Percentiles rank a stretch among this genome's conserved stretches.
Conservation (phyloP, 2,329 filamentous ascomycete species). For the Aureobasidium sp. region DNA sequence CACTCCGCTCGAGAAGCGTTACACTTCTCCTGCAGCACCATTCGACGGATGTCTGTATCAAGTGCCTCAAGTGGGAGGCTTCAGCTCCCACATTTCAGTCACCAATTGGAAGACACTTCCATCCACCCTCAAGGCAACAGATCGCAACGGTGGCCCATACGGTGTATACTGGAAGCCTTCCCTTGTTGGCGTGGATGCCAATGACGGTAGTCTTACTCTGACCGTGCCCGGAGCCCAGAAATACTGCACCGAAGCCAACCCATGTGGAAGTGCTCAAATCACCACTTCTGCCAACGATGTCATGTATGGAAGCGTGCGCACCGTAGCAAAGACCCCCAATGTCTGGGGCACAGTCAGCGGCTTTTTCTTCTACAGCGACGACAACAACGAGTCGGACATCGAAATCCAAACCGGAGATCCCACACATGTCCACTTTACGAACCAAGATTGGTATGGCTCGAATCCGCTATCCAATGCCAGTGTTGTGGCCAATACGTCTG, state of each 20-base stretch:
- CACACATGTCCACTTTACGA: slow-evolving; percentile 40
- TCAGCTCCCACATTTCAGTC: neutral
- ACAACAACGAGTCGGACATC: slow-evolving; percentile 75
- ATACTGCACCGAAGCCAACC: neutral
- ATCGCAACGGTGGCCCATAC: neutral
- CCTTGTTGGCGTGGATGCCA: neutral
- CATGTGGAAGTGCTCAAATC: slow-evolving; percentile 48
- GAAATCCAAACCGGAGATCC: slow-evolving; percentile 37
- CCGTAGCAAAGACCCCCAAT: slow-evolving; percentile 56
- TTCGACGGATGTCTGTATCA: slow-evolving; percentile 1
- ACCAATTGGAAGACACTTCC: slow-evolving; percentile 5
- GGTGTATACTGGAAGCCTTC: neutral
- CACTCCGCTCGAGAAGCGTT: neutral
- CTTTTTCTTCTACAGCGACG: slow-evolving; percentile 77
- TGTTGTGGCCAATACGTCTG: slow-evolving; percentile 52
- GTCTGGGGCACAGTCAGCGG: slow-evolving; percentile 64
- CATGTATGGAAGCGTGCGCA: slow-evolving; percentile 61
- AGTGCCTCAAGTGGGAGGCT: neutral
- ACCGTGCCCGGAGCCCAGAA: slow-evolving; percentile 3
- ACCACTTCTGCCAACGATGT: slow-evolving; percentile 53
- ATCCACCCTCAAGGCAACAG: neutral
- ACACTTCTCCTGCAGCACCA: neutral
- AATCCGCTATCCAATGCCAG: slow-evolving; percentile 55
- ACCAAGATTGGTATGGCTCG: slow-evolving; percentile 56
- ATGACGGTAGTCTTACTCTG: slow-evolving; percentile 3